These are phyloP conservation scores for Daldinia sp. DNA, from an alignment of 2,329 filamentous ascomycete genomes.

Conservation along the genomic window DNA sequence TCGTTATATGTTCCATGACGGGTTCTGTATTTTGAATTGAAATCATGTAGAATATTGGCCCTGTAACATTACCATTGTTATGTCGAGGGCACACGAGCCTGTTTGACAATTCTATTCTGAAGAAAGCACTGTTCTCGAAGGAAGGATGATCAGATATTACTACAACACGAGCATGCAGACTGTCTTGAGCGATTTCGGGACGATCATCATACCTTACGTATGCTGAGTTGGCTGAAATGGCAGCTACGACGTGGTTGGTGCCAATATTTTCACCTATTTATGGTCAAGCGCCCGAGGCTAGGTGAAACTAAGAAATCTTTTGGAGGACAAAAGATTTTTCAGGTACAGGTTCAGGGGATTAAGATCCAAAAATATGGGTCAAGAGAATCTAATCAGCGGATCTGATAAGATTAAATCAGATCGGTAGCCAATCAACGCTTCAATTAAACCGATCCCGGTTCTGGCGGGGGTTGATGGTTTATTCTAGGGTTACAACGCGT, in stretches of 20 bases:
- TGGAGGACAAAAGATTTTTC: not conserved
- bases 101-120: too few relatives aligned
- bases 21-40: too few relatives aligned
- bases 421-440: conserved; percentile 28
- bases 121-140: too few relatives aligned
- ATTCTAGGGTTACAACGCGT: too few relatives aligned
- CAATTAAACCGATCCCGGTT: too few relatives aligned
- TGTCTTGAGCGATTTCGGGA: not conserved
- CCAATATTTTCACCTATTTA: not conserved
- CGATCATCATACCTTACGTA: not conserved
- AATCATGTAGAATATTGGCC: too few relatives aligned
- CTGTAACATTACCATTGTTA: too few relatives aligned
- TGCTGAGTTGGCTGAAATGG: not conserved
- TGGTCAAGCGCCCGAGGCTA: not conserved
- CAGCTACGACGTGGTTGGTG: not conserved
- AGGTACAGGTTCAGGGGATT: not conserved
- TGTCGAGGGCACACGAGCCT: too few relatives aligned
- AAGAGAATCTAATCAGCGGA: conserved; percentile 31
- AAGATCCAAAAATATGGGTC: not conserved
- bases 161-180: not conserved
- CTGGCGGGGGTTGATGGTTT: too few relatives aligned
- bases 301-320: not conserved
- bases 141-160: not conserved
- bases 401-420: conserved; percentile 34
- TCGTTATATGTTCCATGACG: too few relatives aligned